Base-by-base conservation (phyloP, 2,329 filamentous ascomycete species). In the Ramichloridium luteum region DNA sequence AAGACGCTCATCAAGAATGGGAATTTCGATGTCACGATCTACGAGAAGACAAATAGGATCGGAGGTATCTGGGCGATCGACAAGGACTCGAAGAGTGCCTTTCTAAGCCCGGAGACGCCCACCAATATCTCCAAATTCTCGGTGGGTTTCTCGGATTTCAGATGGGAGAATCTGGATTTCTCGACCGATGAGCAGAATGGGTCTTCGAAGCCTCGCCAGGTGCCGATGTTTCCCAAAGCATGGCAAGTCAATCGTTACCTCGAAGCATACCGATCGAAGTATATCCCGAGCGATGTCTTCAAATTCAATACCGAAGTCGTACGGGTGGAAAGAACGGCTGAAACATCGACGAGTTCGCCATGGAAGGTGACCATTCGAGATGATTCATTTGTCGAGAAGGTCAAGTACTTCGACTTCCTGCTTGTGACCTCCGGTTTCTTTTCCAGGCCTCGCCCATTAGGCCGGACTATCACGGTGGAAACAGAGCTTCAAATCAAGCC, bases 391-490 rank as follows among this genome's bases (percentile, higher is more conserved):
- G 42, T 43, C 5, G 41, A 38, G 27, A 13, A 32, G 6, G 27
- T 36, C 2, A 31, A 36, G 11, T n/a, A 32, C 5, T 90, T 84
- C 43, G 79, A 90, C 51, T 69, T 77, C 39, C 57, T 92, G 2
- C 51, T 92, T 4, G 64, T 90, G 1, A 72, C 78, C 0, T 78
- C 78, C 1, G 83, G 83, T 0, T 88, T 81, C 59, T 90, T 90
- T 51, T 74, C 78, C 3, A 64, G 61, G 16, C 74, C 72, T 1
- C 65, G 65, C 20, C 72, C 68, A 1, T 54, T 68, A 16, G 57
- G 72, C 6, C 71, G 74, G 0, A 54, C 63, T 1, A 54, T 62
- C 34, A 28, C 29, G 6, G 8, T 30, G 8, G 23, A 32, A 3
- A 16, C 29, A 13, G 25, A 31, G 16, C 28, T 37, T 10, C 11